A percentile compares a stretch with the other conserved stretches of the same genome.
Conservation (phyloP, 495 filamentous ascomycete genomes). For the Trichoderma asperelloides region DNA sequence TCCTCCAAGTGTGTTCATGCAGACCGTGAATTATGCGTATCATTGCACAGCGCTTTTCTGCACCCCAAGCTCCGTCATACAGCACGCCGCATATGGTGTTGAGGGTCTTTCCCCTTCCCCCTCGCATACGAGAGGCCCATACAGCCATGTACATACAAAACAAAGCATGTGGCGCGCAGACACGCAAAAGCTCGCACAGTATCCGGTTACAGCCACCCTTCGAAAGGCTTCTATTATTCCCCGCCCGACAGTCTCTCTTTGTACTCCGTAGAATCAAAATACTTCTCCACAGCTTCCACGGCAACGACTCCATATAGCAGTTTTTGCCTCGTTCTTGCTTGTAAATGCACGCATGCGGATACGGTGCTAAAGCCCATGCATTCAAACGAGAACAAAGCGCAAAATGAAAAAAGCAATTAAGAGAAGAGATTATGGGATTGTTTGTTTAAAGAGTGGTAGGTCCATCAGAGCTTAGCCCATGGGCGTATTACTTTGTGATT, state of each 20-base stretch:
- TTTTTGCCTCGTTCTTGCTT: neutral
- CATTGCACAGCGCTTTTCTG: too few species aligned
- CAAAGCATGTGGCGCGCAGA: too few species aligned
- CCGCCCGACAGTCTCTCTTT: neutral
- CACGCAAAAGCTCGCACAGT: neutral
- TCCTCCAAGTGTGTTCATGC: too few species aligned
- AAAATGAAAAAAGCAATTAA: too few species aligned
- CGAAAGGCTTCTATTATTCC: slow-evolving; percentile 4
- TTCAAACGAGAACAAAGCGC: too few species aligned
- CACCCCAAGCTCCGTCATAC: too few species aligned
- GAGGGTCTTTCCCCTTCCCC: too few species aligned
- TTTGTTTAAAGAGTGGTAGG: neutral
- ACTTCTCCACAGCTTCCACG: neutral
- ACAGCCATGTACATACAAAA: too few species aligned
- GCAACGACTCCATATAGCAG: neutral
- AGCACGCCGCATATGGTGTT: too few species aligned
- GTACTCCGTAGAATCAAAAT: neutral
- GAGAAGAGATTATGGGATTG: neutral
- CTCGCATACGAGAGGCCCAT: too few species aligned
- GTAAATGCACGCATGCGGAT: neutral
- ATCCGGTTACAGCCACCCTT: neutral
- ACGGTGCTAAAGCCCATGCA: neutral
- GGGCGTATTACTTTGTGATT: neutral
- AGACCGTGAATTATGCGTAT: too few species aligned
- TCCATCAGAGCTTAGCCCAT: neutral